Evolutionary conservation across 768 basidiomycete species (phyloP).

Genomic region (Trametes coccinea): DNA sequence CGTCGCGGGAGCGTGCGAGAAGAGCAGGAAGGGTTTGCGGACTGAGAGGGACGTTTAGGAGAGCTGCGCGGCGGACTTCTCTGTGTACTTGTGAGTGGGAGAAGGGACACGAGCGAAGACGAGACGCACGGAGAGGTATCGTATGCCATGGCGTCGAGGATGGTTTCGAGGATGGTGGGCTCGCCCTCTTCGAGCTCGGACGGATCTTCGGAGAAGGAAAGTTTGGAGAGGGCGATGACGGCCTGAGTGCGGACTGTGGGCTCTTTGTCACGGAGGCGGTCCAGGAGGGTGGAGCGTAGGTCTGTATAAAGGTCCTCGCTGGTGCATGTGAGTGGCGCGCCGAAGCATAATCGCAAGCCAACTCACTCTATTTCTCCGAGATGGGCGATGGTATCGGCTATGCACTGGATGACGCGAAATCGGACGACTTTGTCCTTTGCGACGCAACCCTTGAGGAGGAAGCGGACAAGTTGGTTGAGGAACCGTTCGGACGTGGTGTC

Average conservation of each 20-base stretch:
- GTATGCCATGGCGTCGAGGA: conserved; percentile 64
- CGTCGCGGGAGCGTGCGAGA: conserved; percentile 77
- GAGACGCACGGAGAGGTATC: conserved; percentile 75
- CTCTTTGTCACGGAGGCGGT: conserved; percentile 81
- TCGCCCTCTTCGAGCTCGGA: conserved; percentile 54
- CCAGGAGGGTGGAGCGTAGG: conserved; percentile 65
- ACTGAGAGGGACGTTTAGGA: conserved; percentile 68
- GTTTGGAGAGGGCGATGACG: conserved; percentile 73
- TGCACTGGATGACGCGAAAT: conserved; percentile 74
- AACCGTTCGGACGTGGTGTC: conserved; percentile 53
- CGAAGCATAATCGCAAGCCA: not conserved
- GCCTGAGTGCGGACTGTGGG: conserved; percentile 74
- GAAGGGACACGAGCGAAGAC: not conserved
- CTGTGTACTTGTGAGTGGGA: conserved; percentile 38
- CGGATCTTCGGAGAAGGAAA: conserved; percentile 69
- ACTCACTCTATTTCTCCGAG: conserved; percentile 87
- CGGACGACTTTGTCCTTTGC: conserved; percentile 89
- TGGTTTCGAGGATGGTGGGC: conserved; percentile 54
- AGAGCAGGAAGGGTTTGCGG: conserved; percentile 60
- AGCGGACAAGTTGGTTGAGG: conserved; percentile 46
- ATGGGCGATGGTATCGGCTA: conserved; percentile 76
- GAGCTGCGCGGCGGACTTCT: conserved; percentile 81
- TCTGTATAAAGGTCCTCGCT: conserved; percentile 76
- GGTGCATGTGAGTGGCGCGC: not conserved
- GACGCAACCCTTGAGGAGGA: conserved; percentile 72